Conservation (phyloP, 2,329 filamentous ascomycete species). For the Xylariaceae sp. region DNA sequence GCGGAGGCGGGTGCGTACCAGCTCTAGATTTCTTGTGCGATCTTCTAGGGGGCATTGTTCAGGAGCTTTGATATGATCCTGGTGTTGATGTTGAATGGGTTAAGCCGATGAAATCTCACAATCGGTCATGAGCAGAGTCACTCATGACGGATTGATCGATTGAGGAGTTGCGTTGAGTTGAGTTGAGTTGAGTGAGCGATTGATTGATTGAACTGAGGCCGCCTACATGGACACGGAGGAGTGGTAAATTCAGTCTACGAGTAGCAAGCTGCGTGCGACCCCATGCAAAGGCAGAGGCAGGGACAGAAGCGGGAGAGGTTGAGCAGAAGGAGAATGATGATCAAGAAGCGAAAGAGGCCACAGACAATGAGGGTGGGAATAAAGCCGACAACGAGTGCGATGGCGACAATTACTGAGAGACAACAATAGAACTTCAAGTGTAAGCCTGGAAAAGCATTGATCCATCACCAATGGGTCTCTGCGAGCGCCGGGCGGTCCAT, state of each 20-base stretch:
- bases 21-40: slow-evolving; percentile 67
- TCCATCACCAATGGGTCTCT: slow-evolving; percentile 11
- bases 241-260: background rate
- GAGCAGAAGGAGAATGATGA: no score
- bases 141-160: slow-evolving; percentile 11
- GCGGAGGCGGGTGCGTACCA: slow-evolving; percentile 27
- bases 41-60: slow-evolving; percentile 55
- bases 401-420: no score
- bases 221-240: background rate
- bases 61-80: background rate
- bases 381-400: no score
- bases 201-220: background rate
- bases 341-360: background rate
- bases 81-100: slow-evolving; percentile 9
- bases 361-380: background rate
- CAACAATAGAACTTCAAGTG: no score
- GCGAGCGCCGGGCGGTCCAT: slow-evolving; percentile 4
- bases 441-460: slow-evolving; percentile 7
- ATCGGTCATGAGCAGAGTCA: background rate
- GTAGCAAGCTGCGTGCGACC: background rate
- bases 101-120: slow-evolving; percentile 1
- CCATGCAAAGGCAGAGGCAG: no score
- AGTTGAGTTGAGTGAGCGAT: no score
- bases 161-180: background rate
- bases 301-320: no score